Base-by-base conservation (phyloP, 768 basidiomycete species). In the Tricholoma furcatifolium region DNA sequence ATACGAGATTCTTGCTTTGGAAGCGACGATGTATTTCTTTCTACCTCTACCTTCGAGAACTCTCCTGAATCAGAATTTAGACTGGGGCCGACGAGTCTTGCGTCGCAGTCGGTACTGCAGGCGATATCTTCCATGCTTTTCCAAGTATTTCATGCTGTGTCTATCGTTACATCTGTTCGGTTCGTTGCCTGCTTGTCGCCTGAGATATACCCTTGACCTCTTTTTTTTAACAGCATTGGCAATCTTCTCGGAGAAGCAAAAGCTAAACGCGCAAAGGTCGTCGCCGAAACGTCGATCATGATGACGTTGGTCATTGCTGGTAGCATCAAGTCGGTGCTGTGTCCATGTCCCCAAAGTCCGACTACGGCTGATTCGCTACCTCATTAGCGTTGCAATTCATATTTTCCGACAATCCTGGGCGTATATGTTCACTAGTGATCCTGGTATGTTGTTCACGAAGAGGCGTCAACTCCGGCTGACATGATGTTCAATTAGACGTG, bases 81-180 rank as follows among this genome's bases (percentile, higher is more conserved):
- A 40, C 70, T 97, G 0, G 92, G 95, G 1, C 85, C 94, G 1
- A 76, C 81, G 4, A 72, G 81, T 7, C 80, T 99, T 1, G 96
- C 97, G 0, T 82, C 90, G 0, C 95, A 98, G 65, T 92, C 90
- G 0, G 85, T 98, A 2, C 74, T 98, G 10, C 73, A 87, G 32
- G 84, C 82, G 12, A 90, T 88, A 18, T 76, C 80, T 20, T 88
- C 85, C 0, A 82, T 78, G 2, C 84, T 84, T 1, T 94, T 80
- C 64, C 92, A 95, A 65, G 84, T 86, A 2, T 91, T 92, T 0
- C 92, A 85, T 58, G 82, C 91, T 0, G 68, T 98, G 35, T 79
- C 87, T 56, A 79, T 93, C 2, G 93, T 93, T 3, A 76, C 87
- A 11, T 87, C 93, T 30, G 92, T 97, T 27, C 82, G 92, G 87